These are phyloP conservation scores for Microstroma glucosiphilum DNA, from an alignment of 1,284 basidiomycete genomes.

Conservation along the genomic window DNA sequence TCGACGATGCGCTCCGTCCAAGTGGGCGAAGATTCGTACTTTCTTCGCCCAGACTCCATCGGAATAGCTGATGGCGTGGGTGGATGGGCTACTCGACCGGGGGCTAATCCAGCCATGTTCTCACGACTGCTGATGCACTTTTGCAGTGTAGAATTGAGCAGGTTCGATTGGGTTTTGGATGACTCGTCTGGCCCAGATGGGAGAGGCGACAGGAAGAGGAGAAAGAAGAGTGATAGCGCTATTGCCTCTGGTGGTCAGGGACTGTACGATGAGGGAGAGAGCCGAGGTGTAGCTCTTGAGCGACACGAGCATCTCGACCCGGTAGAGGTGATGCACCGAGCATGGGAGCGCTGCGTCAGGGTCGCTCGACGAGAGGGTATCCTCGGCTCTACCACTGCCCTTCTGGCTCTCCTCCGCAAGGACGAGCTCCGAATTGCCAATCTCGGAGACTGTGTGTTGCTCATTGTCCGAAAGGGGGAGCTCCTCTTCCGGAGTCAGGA, in stretches of 20 bases:
- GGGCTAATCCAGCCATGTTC: constrained; percentile 65
- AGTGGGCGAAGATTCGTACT: constrained; percentile 80
- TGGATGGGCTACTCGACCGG: constrained; percentile 64
- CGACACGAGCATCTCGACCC: constrained; percentile 51
- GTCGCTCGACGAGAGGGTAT: constrained; percentile 55
- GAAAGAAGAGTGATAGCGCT: no score
- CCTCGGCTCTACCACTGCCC: constrained; percentile 57
- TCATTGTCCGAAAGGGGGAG: constrained; percentile 70
- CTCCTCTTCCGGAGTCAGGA: constrained; percentile 82
- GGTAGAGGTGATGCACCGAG: constrained; percentile 58
- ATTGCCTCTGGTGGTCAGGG: no score
- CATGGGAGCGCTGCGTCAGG: constrained; percentile 56
- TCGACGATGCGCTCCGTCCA: constrained; percentile 58
- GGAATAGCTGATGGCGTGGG: constrained; percentile 85
- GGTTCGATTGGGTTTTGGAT: background rate
- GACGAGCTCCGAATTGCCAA: constrained; percentile 82
- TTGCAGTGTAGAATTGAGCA: constrained; percentile 59
- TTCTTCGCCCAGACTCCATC: constrained; percentile 70
- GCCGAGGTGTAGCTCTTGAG: no score
- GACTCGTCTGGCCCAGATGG: background rate
- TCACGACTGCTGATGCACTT: constrained; percentile 80
- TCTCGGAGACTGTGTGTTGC: constrained; percentile 76
- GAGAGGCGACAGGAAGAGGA: background rate
- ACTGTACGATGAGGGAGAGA: no score
- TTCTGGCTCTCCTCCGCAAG: constrained; percentile 59